Base-by-base conservation (phyloP, 2,329 filamentous ascomycete genomes). In the Chrysosporium keratinophilum region DNA sequence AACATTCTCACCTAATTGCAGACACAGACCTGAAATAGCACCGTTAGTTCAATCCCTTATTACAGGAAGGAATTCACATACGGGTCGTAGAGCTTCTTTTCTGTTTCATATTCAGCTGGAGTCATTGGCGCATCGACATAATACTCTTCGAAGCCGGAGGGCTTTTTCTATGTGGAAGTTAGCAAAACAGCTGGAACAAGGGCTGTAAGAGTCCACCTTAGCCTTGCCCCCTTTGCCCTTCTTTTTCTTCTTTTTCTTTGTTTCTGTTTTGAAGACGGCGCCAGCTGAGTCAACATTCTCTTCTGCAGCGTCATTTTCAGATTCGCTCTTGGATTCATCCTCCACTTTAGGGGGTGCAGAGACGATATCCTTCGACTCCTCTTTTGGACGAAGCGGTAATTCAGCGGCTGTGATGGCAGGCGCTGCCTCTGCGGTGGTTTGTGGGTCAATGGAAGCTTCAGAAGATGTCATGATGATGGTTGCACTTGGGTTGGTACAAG, bases 81-180 rank as follows among this genome's bases (percentile, higher is more conserved):
- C 74, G 71, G 66, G 59, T 80, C 67, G 64, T 95, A 98, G 20
- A 93, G 71, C 11, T 78, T 74, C 17, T 77, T 71, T 63, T 95
- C 87, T 49, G 84, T 76, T 2, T 76, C 70, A 47, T 80, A 77
- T 63, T 95, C 83, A 0, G 75, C 76, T 0, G 84, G 82, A 0
- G 85, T 90, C 57, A 94, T 71, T 0, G 89, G 89, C 0, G 83
- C 77, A 67, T 97, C 91, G 11, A 85, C 82, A 65, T 81, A 93
- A 67, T 81, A 88, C 57, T 89, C 84, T 79, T 90, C 87, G 55
- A 89, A 90, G 0, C 87, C 87, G 5, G 80, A 85, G 4, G 74
- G 73, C 55, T 72, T 70, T 46, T 62, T 65, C 71, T 75, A 57
- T 45, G 19, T 20, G 34, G 23, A 50, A 54, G 56, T 23, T 54